Base-by-base conservation (phyloP, 768 basidiomycete species). In the Mycena olivaceomarginata region DNA sequence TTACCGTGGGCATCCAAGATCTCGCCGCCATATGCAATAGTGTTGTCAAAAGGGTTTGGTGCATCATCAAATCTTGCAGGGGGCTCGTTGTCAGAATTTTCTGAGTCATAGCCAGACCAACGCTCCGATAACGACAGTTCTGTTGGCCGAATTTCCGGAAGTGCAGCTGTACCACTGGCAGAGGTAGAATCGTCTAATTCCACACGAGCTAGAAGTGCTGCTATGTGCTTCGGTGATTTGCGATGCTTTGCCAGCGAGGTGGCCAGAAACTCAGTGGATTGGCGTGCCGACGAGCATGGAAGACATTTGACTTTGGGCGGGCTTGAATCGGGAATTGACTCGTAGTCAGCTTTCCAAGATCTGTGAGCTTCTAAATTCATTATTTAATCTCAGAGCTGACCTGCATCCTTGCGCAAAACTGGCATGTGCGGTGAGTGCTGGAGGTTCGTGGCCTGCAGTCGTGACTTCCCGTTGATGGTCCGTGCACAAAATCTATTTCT, bases 261-360 rank as follows among this genome's bases (percentile, higher is more conserved):
- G 18, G 22, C 53, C 18, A 56, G 53, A 56, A 56, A 8, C 7
- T 56, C 53, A n/a, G 53, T 56, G 53, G n/a, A 56, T 22, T 22
- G 53, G 22, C 20, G n/a, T 22, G 20, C 18, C 5, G 53, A 56
- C 1, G 53, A 56, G n/a, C 53, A 56, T 56, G 53, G 53, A 56
- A 56, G 53, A 56, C 53, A 56, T 56, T 56, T 56, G 53, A 56
- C 53, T 56, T 56, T 56, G 53, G 53, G 53, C 53, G 53, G 53
- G n/a, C n/a, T 56, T 56, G 53, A 56, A 56, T 56, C 53, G n/a
- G 53, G n/a, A 56, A 56, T 56, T n/a, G 53, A 56, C 53, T 22
- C n/a, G 53, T 56, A 56, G 53, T 56, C 53, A 22, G 53, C 53
- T 56, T 56, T 56, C 7, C 53, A 56, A 7, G n/a, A 22, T 56